A percentile compares a stretch with the other conserved stretches of the same genome.
phyloP scores from a whole-genome alignment of 1,284 basidiomycete genomes.

The Pisolithus thermaeus region DNA sequence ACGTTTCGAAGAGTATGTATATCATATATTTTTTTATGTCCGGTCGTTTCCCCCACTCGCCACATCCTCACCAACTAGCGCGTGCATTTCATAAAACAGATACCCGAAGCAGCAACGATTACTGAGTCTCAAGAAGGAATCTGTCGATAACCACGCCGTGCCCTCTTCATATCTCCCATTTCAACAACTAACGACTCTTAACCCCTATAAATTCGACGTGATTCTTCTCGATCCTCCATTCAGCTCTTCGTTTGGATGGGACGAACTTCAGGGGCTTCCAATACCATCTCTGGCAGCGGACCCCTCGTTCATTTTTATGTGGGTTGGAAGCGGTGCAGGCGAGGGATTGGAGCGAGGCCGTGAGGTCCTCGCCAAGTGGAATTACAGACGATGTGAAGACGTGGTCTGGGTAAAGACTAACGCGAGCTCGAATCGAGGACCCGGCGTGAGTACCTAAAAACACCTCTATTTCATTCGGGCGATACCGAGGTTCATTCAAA shows the following conservation, averaged over 20 bases:
- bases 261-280: constrained; percentile 75
- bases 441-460: constrained; percentile 51
- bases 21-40: not conserved
- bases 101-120: constrained; percentile 88
- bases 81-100: constrained; percentile 35
- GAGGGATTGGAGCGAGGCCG: constrained; percentile 91
- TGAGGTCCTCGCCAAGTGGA: constrained; percentile 91
- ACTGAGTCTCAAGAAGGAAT: constrained; percentile 70
- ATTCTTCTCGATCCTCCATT: constrained; percentile 92
- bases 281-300: constrained; percentile 84
- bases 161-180: constrained; percentile 67
- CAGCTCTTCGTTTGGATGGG: constrained; percentile 79
- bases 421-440: constrained; percentile 58
- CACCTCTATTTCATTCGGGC: not conserved
- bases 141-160: constrained; percentile 56
- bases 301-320: constrained; percentile 91
- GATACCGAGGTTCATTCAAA: constrained; percentile 6
- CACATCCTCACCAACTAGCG: too few species aligned
- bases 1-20: constrained; percentile 87
- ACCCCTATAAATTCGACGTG: constrained; percentile 82
- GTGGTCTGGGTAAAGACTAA: constrained; percentile 98
- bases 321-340: constrained; percentile 90
- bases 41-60: not conserved
- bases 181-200: constrained; percentile 47
- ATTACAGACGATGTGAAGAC: constrained; percentile 93